Evolutionary conservation across 2,329 filamentous ascomycete genomes (phyloP).

Genomic region (Colletotrichum ledebouriae): DNA sequence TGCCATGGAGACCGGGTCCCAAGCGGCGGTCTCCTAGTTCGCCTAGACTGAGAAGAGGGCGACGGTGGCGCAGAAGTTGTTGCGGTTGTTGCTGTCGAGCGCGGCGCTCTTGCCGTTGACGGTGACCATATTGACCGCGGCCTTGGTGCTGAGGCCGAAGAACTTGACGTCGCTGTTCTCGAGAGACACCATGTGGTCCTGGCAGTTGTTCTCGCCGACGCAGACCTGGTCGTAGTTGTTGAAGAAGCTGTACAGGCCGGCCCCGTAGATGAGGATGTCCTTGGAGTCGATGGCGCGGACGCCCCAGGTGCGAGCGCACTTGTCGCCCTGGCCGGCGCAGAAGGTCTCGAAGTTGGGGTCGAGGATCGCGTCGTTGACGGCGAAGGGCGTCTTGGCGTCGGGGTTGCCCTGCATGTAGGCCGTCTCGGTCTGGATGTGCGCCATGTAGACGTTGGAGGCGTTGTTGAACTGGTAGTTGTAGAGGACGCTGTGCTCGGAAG

Average conservation of each 20-base stretch:
- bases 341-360: constrained; percentile 77
- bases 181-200: constrained; percentile 82
- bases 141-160: constrained; percentile 81
- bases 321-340: constrained; percentile 58
- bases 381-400: constrained; percentile 75
- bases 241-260: constrained; percentile 85
- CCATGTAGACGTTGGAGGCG: constrained; percentile 85
- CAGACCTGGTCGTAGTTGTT: constrained; percentile 84
- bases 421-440: constrained; percentile 89
- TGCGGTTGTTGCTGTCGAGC: constrained; percentile 72
- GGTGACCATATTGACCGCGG: constrained; percentile 79
- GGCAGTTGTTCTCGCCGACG: constrained; percentile 76
- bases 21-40: constrained; percentile 8
- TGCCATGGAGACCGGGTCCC: background rate
- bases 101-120: constrained; percentile 68
- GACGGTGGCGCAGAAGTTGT: constrained; percentile 74
- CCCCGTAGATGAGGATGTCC: constrained; percentile 78
- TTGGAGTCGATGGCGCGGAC: constrained; percentile 77
- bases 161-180: constrained; percentile 74
- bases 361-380: constrained; percentile 64
- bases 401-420: constrained; percentile 91
- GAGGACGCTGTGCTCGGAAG: constrained; percentile 74
- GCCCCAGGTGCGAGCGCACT: constrained; percentile 82
- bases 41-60: constrained; percentile 59
- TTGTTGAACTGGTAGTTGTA: constrained; percentile 90